phyloP scores from a whole-genome alignment of 495 filamentous ascomycete genomes.

The Penicillium ucsense region DNA sequence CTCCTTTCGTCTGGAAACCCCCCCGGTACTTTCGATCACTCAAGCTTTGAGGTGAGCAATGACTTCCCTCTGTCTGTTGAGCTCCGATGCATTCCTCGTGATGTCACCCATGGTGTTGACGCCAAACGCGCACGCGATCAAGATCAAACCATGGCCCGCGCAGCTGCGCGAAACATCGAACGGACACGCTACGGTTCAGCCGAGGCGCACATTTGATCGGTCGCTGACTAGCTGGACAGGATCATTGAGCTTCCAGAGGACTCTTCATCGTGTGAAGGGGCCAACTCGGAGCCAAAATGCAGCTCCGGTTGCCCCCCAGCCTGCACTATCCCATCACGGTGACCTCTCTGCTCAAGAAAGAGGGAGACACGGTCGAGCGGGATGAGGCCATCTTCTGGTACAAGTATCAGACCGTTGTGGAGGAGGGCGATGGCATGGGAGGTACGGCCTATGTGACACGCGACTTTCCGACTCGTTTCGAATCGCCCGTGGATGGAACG shows the following conservation, averaged over 20 bases:
- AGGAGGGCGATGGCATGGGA: slow-evolving; percentile 62
- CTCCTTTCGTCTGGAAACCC: too few relatives aligned
- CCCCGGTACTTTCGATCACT: too few relatives aligned
- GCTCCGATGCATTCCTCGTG: too few relatives aligned
- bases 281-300: slow-evolving; percentile 30
- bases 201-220: neutral
- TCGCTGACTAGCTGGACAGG: neutral
- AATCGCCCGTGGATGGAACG: slow-evolving; percentile 71
- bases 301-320: slow-evolving; percentile 40
- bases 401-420: slow-evolving; percentile 65
- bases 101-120: slow-evolving; percentile 29
- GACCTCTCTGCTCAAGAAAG: slow-evolving; percentile 68
- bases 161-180: neutral
- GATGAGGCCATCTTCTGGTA: slow-evolving; percentile 74
- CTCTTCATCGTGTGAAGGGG: slow-evolving; percentile 8
- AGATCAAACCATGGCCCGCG: neutral
- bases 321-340: slow-evolving; percentile 95
- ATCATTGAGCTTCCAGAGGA: slow-evolving; percentile 2
- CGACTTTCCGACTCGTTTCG: slow-evolving; percentile 65
- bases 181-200: slow-evolving; percentile 1
- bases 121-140: slow-evolving; percentile 21
- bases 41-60: too few relatives aligned
- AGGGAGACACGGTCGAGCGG: slow-evolving; percentile 63
- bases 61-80: too few relatives aligned
- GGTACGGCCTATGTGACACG: slow-evolving; percentile 58